Percentiles rank a stretch among this genome's conserved stretches.
Evolutionary conservation across 257 asterid species (phyloP).

Genomic region (Solanum arcanum): DNA sequence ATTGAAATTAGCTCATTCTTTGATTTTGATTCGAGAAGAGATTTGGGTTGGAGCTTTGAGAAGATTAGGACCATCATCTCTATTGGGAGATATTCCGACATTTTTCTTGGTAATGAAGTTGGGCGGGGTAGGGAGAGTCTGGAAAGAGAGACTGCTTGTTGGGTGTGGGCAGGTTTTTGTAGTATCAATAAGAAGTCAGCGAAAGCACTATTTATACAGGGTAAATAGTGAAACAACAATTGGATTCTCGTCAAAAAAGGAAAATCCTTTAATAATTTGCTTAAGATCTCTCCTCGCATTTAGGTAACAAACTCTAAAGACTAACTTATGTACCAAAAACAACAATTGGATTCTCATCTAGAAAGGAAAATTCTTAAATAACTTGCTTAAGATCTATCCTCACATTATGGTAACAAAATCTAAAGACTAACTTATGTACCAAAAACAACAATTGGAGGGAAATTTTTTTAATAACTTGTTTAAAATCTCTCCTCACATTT

Average conservation of each 20-base stretch:
- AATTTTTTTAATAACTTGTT: neutral
- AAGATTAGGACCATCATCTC: neutral
- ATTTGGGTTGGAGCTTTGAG: neutral
- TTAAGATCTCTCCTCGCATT: neutral
- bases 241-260: neutral
- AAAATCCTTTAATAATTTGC: neutral
- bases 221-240: neutral
- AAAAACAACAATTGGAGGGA: neutral
- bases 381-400: neutral
- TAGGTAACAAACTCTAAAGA: too few species aligned
- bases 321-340: neutral
- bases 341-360: neutral
- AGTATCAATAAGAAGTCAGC: neutral
- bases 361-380: neutral
- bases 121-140: too few species aligned
- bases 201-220: neutral
- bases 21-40: neutral
- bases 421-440: neutral
- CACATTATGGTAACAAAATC: neutral
- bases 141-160: neutral
- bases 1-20: neutral
- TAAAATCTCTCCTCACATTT: neutral
- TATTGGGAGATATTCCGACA: neutral
- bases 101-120: neutral
- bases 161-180: neutral